Percentiles rank a stretch among this genome's conserved stretches.
Evolutionary conservation across 805 yeast species (phyloP).

Genomic region (Candida endomychidarum): DNA sequence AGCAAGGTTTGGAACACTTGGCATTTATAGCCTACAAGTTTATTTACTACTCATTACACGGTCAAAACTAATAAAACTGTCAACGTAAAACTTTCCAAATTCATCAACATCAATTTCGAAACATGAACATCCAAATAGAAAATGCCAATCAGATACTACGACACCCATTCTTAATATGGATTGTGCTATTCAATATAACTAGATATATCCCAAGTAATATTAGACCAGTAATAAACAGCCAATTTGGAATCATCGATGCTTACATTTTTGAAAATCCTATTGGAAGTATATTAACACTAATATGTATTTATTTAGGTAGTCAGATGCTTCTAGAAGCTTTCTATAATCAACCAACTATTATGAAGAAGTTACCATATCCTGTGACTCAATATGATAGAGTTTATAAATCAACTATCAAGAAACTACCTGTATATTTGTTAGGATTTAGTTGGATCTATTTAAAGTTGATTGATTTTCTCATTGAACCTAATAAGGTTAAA

Average conservation of each 20-base stretch:
- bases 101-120: too few species aligned
- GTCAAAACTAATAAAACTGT: background rate
- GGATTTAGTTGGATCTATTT: constrained; percentile 49
- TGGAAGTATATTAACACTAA: constrained; percentile 14
- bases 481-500: constrained; percentile 41
- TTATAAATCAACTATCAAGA: background rate
- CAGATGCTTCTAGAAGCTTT: constrained; percentile 11
- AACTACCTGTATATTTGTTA: constrained; percentile 38
- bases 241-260: constrained; percentile 45
- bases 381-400: background rate
- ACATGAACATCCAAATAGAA: too few species aligned
- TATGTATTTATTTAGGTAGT: constrained; percentile 22
- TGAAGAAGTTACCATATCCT: background rate
- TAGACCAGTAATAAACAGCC: constrained; percentile 53
- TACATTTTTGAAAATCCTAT: constrained; percentile 30
- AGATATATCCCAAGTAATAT: constrained; percentile 32
- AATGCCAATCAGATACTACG: constrained; percentile 7
- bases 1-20: background rate
- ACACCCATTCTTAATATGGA: constrained; percentile 15
- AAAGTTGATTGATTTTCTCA: constrained; percentile 44
- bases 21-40: background rate
- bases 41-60: too few species aligned
- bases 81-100: too few species aligned
- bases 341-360: constrained; percentile 1
- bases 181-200: constrained; percentile 12